phyloP scores from a whole-genome alignment of 352 stramenopile genomes.

The Pythium aristosporum region DNA sequence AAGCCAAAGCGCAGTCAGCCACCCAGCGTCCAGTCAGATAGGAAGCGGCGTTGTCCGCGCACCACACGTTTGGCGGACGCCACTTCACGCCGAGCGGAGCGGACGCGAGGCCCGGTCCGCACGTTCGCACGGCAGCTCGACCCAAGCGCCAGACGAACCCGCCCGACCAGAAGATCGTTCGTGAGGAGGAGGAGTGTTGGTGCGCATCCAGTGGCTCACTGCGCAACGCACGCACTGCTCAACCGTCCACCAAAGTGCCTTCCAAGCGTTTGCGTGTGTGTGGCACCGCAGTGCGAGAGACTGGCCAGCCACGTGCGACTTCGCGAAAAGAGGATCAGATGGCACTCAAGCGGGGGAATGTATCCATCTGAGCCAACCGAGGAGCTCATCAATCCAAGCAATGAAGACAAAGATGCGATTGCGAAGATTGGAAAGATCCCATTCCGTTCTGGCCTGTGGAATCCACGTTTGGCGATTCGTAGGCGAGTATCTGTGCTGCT shows the following conservation, averaged over 20 bases:
- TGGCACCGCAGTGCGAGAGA: slow-evolving; percentile 28
- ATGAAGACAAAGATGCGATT: background rate
- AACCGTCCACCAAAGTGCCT: background rate
- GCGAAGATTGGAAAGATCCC: background rate
- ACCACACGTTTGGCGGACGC: slow-evolving; percentile 13
- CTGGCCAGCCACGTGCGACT: background rate
- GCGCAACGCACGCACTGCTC: too few relatives aligned
- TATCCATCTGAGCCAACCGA: slow-evolving; percentile 13
- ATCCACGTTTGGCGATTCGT: background rate
- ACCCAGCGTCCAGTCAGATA: background rate
- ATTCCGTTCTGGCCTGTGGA: background rate
- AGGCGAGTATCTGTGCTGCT: background rate
- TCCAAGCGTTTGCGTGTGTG: slow-evolving; percentile 5
- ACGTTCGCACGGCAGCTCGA: too few relatives aligned
- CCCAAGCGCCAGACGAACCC: background rate
- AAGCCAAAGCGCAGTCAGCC: background rate
- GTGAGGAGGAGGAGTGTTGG: too few relatives aligned
- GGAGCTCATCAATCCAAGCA: background rate
- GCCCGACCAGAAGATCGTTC: background rate
- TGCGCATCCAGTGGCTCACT: too few relatives aligned
- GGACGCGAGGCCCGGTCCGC: background rate
- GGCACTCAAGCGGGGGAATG: slow-evolving; percentile 17
- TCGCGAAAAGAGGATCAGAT: slow-evolving; percentile 3
- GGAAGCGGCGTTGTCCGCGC: slow-evolving; percentile 9
- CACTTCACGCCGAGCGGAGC: slow-evolving; percentile 7